Percentiles rank a stretch among this genome's conserved stretches.
phyloP scores from a whole-genome alignment of 345 rosid species.

The Dipteronia dyeriana region DNA sequence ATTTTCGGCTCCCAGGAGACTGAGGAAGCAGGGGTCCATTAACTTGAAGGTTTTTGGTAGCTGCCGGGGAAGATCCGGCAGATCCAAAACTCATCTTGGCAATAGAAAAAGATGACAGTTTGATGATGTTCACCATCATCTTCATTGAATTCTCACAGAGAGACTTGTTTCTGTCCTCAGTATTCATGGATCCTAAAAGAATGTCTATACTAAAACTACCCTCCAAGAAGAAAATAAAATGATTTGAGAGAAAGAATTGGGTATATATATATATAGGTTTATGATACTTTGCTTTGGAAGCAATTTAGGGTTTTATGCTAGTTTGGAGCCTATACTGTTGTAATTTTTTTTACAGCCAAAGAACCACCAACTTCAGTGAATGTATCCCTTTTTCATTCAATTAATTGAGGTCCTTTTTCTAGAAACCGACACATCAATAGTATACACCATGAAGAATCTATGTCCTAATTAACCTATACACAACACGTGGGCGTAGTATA shows the following conservation, averaged over 20 bases:
- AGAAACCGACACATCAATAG: not conserved
- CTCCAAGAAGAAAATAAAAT: conserved; percentile 3
- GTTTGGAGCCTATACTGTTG: not conserved
- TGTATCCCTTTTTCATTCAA: conserved; percentile 29
- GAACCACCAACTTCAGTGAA: not conserved
- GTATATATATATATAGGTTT: conserved; percentile 10
- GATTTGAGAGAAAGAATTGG: not conserved
- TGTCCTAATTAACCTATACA: conserved; percentile 2
- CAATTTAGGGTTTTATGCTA: not conserved
- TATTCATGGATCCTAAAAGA: conserved; percentile 31
- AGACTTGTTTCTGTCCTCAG: conserved; percentile 36
- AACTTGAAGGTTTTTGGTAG: conserved; percentile 19
- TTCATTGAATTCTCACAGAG: conserved; percentile 50
- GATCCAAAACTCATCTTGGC: conserved; percentile 49
- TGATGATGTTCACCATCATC: conserved; percentile 46
- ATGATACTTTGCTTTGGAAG: conserved; percentile 26
- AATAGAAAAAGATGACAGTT: conserved; percentile 50
- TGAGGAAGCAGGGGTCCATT: conserved; percentile 21
- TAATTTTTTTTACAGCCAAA: conserved; percentile 1
- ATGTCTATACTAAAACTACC: not conserved
- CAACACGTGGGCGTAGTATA: not conserved
- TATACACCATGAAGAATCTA: conserved; percentile 17
- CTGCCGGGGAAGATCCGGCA: conserved; percentile 22
- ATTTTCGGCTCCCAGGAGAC: conserved; percentile 25
- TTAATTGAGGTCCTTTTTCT: not conserved